These are phyloP conservation scores for Pseudopithomyces chartarum DNA, from an alignment of 2,329 filamentous ascomycete genomes.

Conservation along the genomic window DNA sequence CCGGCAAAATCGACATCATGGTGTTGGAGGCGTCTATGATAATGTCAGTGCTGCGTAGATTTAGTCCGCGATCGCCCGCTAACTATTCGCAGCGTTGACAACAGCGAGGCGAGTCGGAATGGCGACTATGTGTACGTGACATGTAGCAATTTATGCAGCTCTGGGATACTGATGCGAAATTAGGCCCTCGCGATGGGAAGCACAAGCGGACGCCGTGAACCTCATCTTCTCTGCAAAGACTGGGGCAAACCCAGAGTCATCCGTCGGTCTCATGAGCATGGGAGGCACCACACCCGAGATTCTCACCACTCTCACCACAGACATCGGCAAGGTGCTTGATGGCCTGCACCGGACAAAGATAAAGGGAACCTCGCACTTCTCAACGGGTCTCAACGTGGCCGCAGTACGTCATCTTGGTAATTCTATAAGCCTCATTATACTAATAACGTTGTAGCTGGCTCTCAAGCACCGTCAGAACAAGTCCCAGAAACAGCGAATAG, in stretches of 20 bases:
- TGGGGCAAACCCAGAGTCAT: constrained; percentile 93
- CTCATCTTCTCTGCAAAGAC: constrained; percentile 96
- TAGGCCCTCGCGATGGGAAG: constrained; percentile 92
- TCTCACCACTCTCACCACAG: constrained; percentile 91
- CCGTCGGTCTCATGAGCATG: constrained; percentile 98
- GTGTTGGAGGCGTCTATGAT: constrained; percentile 99
- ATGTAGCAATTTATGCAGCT: constrained; percentile 3
- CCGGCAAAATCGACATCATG: constrained; percentile 67
- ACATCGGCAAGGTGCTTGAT: constrained; percentile 93
- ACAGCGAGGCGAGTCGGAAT: constrained; percentile 98
- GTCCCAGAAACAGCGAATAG: constrained; percentile 92
- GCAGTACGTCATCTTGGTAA: constrained; percentile 77
- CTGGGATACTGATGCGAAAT: constrained; percentile 48
- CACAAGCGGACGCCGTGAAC: constrained; percentile 92
- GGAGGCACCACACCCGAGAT: constrained; percentile 97
- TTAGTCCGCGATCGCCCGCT: constrained; percentile 27
- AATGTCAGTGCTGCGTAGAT: constrained; percentile 56
- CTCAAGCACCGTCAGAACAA: constrained; percentile 99
- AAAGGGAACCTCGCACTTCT: constrained; percentile 82
- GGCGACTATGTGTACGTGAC: constrained; percentile 74
- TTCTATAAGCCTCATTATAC: constrained; percentile 70
- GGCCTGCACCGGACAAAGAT: constrained; percentile 84
- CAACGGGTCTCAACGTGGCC: constrained; percentile 93
- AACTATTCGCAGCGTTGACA: constrained; percentile 73
- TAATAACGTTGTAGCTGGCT: constrained; percentile 68